Base-by-base conservation (phyloP, 108 stramenopile genomes). In the Conticribra guillardii region DNA sequence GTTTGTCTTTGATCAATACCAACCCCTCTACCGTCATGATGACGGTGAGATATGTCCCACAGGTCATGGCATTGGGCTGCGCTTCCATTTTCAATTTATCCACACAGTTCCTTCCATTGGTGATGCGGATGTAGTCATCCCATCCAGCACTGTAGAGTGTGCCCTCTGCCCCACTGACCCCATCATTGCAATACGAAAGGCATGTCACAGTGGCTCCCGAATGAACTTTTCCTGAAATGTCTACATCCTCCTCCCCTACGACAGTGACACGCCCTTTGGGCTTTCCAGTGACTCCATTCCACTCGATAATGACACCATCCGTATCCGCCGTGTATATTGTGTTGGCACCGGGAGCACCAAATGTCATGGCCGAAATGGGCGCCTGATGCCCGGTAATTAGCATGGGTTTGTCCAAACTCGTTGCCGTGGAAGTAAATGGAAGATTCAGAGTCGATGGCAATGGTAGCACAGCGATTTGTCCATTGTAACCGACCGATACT, bases 291-390 rank as follows among this genome's bases (percentile, higher is more conserved):
- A 52, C 67, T 30, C 84, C 66, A 67, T 94, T 89, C 93, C 94
- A 96, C 46, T 96, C 82, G 49, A 87, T 80, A 37, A 98, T 34
- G 54, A 96, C 89, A 0, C 97, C 97, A 70, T 96, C 95, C 23
- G 89, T 87, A 51, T 93, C 93, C n/a, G 91, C 94, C 8, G 98
- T 97, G 72, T 93, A 92, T 32, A 96, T 70, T 14, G 52, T 79
- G 1, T 85, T 73, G 24, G 77, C 27, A 7, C 70, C 84, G 19
- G 67, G 74, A 27, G 62, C 44, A 65, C 90, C 91, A 53, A 95
- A 71, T 48, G 90, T 85, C 81, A 97, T 68, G 1, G 89, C 86
- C 48, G 87, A 81, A 59, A 98, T 88, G 17, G 93, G 82, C 17
- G 87, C 92, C 56, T 82, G 88, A 57, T 97, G 95, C 11, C 93